A percentile compares a stretch with the other conserved stretches of the same genome.
These are phyloP conservation scores for Kernera saxatilis DNA, from an alignment of 345 rosid species.

Conservation along the genomic window DNA sequence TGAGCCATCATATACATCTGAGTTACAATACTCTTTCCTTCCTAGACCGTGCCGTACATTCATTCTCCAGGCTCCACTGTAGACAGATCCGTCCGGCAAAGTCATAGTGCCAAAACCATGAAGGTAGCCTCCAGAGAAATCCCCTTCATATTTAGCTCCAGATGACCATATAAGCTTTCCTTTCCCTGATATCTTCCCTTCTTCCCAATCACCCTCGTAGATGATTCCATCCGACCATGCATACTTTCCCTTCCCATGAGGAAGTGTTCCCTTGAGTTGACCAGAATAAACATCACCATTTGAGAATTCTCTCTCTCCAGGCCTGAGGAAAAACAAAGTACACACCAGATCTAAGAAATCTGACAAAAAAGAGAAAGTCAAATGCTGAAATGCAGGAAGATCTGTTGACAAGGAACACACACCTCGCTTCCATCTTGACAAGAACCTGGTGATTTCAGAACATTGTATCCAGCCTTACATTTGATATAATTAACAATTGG, in stretches of 20 bases:
- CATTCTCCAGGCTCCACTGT: constrained; percentile 83
- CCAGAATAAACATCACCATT: constrained; percentile 73
- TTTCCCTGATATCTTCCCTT: constrained; percentile 76
- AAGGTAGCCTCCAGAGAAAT: constrained; percentile 77
- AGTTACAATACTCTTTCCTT: constrained; percentile 63
- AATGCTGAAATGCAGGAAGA: background rate
- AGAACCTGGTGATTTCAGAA: background rate
- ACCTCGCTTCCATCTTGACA: constrained; percentile 29
- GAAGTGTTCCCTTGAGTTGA: constrained; percentile 49
- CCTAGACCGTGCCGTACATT: constrained; percentile 79
- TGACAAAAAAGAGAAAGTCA: background rate
- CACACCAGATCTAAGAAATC: background rate
- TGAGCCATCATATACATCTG: constrained; percentile 73
- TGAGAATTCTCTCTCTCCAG: constrained; percentile 40
- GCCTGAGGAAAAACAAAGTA: constrained; percentile 34
- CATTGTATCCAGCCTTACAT: constrained; percentile 5
- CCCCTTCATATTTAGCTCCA: constrained; percentile 78
- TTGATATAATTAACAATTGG: too few relatives aligned
- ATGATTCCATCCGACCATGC: constrained; percentile 60
- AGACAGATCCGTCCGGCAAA: constrained; percentile 53
- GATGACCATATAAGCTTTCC: constrained; percentile 65
- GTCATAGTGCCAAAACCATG: constrained; percentile 72
- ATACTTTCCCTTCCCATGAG: constrained; percentile 78
- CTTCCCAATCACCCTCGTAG: constrained; percentile 91
- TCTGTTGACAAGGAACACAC: background rate